phyloP scores from a whole-genome alignment of 768 basidiomycete species.

The Russula griseocarnosa region DNA sequence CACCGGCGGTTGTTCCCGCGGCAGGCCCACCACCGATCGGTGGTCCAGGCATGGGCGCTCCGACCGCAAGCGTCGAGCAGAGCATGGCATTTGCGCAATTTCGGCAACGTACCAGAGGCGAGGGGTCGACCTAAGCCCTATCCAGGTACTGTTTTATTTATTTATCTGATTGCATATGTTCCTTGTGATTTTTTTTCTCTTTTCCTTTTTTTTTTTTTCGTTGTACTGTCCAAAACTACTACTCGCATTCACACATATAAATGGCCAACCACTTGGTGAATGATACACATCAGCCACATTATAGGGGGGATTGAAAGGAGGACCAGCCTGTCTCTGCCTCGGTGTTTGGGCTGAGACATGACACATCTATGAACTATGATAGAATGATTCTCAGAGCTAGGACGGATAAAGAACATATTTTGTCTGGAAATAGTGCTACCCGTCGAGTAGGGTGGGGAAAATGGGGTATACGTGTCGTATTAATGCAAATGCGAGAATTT shows the following conservation, averaged over 20 bases:
- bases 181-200: too few species aligned
- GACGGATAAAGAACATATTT: neutral
- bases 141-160: too few species aligned
- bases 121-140: neutral
- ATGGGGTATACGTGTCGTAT: neutral
- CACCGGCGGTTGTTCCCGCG: constrained; percentile 40
- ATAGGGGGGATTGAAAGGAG: too few species aligned
- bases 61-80: constrained; percentile 72
- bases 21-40: constrained; percentile 39
- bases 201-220: too few species aligned
- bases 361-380: neutral
- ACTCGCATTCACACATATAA: too few species aligned
- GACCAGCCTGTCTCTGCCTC: too few species aligned
- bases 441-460: neutral
- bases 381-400: neutral
- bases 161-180: too few species aligned
- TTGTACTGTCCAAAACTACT: too few species aligned
- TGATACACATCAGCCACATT: too few species aligned
- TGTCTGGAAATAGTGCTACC: neutral
- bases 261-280: too few species aligned
- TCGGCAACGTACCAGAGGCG: constrained; percentile 30
- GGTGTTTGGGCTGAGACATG: too few species aligned
- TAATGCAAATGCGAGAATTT: neutral
- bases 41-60: constrained; percentile 32
- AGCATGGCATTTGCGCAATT: constrained; percentile 78